Evolutionary conservation across 1,139 yeast species (phyloP), one percentile per base, ranked within the genome.

Genomic region (Lodderomyces jiufengensis): DNA sequence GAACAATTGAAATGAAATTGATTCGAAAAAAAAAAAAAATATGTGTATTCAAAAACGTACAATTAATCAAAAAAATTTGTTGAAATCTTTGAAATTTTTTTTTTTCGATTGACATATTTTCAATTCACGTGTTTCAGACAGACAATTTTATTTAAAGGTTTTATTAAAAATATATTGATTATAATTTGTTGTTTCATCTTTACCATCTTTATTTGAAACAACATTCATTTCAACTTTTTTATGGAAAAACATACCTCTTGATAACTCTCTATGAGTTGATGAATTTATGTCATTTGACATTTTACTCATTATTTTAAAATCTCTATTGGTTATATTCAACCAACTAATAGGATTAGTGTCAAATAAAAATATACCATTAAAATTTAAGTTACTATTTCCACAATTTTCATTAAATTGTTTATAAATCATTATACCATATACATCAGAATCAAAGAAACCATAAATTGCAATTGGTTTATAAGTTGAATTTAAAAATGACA

Each of bases 351-450:
- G 37, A 2, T 45, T 37, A 37, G 66, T 69, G 27, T 75, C 79
- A 3, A 66, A 42, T 7, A 79, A 47, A 32, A 59, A 62, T 3
- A 62, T 59, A 1, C 67, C 66, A 5, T 48, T 45, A 27, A 48
- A 48, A 5, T 21, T 29, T 14, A 54, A 24, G n/a, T 32, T 29
- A 4, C 18, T 27, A 15, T 29, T 38, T 4, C 26, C 14, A 4
- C n/a, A 9, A 28, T 28, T 37, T 20, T 36, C 27, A 32, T 32
- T 58, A 40, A 55, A 66, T 22, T 56, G 70, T 24, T 66, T 59
- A 44, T 73, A 65, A 13, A 85, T 85, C 45, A 71, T 68, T 7
- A 83, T 51, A 0, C 95, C 95, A 54, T 80, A 77, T 1, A 86
- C 78, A 51, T 85, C 95, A 5, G 85, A 73, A 54, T 69, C 75